Percentiles rank a stretch among this genome's conserved stretches.
Evolutionary conservation across 805 yeast genomes (phyloP).

Genomic region (Suhomyces sp.): DNA sequence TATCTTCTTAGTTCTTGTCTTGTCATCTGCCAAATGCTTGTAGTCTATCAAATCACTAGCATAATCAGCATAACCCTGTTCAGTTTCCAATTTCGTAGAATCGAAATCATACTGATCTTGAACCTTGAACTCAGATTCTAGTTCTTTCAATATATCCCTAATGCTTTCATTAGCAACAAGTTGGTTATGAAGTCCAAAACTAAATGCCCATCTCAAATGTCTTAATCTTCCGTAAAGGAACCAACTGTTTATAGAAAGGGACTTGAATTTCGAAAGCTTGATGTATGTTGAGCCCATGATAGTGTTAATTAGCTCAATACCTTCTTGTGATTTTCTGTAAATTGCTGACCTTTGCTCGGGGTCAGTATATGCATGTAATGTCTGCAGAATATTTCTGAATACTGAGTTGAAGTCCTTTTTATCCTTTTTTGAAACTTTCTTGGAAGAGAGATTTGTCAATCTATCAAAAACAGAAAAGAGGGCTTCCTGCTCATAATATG

Average conservation of each 20-base stretch:
- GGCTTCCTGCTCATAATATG: constrained; percentile 54
- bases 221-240: constrained; percentile 47
- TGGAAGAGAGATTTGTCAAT: constrained; percentile 52
- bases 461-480: constrained; percentile 40
- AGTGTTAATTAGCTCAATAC: constrained; percentile 30
- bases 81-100: constrained; percentile 6
- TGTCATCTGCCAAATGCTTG: constrained; percentile 24
- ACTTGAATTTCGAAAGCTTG: constrained; percentile 44
- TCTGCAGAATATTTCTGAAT: constrained; percentile 55
- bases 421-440: constrained; percentile 60
- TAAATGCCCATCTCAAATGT: constrained; percentile 51
- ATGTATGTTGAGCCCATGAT: constrained; percentile 39
- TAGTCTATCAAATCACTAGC: constrained; percentile 7
- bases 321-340: constrained; percentile 35
- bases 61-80: constrained; percentile 9
- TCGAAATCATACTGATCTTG: constrained; percentile 8
- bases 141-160: constrained; percentile 37
- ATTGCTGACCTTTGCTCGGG: constrained; percentile 33
- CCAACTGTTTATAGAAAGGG: constrained; percentile 52
- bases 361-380: constrained; percentile 43
- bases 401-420: constrained; percentile 59
- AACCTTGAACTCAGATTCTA: constrained; percentile 14
- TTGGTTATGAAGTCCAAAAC: constrained; percentile 52
- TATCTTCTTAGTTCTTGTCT: constrained; percentile 34
- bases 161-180: constrained; percentile 38